Percentiles rank a stretch among this genome's conserved stretches.
These are phyloP conservation scores for Claviceps paspali DNA, from an alignment of 2,329 filamentous ascomycete genomes.

Conservation along the genomic window DNA sequence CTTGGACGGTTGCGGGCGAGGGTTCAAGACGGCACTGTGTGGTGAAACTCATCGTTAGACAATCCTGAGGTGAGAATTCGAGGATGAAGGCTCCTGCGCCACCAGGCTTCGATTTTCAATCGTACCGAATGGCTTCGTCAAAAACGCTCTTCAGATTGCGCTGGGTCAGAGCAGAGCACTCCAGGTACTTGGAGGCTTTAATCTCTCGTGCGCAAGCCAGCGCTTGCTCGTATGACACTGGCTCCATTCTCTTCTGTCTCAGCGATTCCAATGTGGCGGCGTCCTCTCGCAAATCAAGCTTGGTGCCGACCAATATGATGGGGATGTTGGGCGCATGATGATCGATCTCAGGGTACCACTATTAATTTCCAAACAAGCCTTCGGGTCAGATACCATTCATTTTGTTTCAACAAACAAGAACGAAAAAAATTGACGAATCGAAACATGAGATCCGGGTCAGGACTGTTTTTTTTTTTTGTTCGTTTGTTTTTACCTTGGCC, in stretches of 20 bases:
- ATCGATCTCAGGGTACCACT: slow-evolving; percentile 98
- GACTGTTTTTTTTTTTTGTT: too few species aligned
- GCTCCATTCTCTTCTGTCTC: slow-evolving; percentile 85
- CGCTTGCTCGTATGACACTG: slow-evolving; percentile 68
- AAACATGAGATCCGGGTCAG: too few species aligned
- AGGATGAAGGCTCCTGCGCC: too few species aligned
- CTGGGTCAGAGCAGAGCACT: slow-evolving; percentile 94
- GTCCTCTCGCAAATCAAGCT: slow-evolving; percentile 90
- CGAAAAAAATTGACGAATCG: too few species aligned
- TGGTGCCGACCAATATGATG: slow-evolving; percentile 93
- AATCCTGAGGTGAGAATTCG: background rate
- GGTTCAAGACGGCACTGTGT: slow-evolving; percentile 54
- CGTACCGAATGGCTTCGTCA: slow-evolving; percentile 93
- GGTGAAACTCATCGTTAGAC: background rate
- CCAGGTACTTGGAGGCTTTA: slow-evolving; percentile 89
- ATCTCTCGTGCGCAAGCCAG: slow-evolving; percentile 85
- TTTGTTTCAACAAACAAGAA: too few species aligned
- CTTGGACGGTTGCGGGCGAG: slow-evolving; percentile 41
- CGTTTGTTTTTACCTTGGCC: slow-evolving; percentile 59
- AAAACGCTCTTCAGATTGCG: slow-evolving; percentile 97
- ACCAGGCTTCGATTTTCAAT: too few species aligned
- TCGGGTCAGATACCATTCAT: too few species aligned
- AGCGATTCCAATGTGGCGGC: slow-evolving; percentile 66
- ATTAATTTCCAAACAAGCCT: too few species aligned
- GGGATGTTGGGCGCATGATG: slow-evolving; percentile 91